Base-by-base conservation (phyloP, 2,329 filamentous ascomycete species). In the Neofusicoccum laricinum region DNA sequence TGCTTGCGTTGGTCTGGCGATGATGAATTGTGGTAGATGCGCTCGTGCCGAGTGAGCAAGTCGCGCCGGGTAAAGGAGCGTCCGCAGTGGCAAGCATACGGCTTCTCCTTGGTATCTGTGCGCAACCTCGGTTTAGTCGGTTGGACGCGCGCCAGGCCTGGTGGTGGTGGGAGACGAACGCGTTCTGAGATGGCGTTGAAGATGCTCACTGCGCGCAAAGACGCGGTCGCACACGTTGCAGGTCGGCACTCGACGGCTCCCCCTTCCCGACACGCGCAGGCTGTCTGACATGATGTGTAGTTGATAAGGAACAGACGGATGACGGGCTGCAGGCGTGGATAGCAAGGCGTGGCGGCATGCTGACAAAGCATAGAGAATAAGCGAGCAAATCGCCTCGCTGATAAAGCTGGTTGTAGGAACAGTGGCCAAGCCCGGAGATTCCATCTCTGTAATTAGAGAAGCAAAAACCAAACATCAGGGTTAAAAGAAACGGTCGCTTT, bases 101-200 rank as follows among this genome's bases (percentile, higher is more conserved):
- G 58, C 19, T 61, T 61, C 46, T 50, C 58, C 34, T 61, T 61
- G 14, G 58, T 61, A 32, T 61, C 58, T 61, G 17, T 30, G n/a
- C 43, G n/a, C 25, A 19, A 19, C 41, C 30, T 46, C 30, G 55
- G 40, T 45, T 74, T 50, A 64, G 65, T 70, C 50, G 71, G 67
- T 53, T 51, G 53, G 53, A 7, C 62, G n/a, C 17, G 59, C 63
- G 43, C 25, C 5, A 30, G 25, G 48, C 49, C 17, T 40, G 30
- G 46, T 49, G 30, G 46, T 49, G 48, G 55, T 46, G 66, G 63
- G 65, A 32, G 59, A 73, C 71, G 51, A 64, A 73, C 71, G 71
- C 17, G 58, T 61, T 40, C 58, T 17, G n/a, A 61, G 43, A 19
- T 61, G 58, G 7, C 58, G 58, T 21, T 61, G 58, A 25, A 61